These are phyloP conservation scores for Suillus sp. DNA, from an alignment of 768 basidiomycete genomes.

Conservation along the genomic window DNA sequence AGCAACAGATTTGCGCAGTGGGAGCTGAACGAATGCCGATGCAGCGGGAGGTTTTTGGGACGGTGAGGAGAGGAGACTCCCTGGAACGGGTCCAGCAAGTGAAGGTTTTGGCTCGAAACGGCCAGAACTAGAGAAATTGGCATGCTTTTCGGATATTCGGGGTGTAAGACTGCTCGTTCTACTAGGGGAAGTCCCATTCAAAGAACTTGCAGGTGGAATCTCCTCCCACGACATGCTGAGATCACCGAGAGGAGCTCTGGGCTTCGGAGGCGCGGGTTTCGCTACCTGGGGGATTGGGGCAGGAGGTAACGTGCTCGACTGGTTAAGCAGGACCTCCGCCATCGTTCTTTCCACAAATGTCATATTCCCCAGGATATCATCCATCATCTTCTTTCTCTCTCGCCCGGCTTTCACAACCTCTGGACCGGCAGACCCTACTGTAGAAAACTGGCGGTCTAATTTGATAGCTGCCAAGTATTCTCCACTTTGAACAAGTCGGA, in stretches of 20 bases:
- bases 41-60: not conserved
- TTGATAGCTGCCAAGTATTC: constrained; percentile 73
- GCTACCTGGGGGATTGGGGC: constrained; percentile 12
- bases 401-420: constrained; percentile 37
- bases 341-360: constrained; percentile 63
- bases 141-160: constrained; percentile 28
- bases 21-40: constrained; percentile 7
- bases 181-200: constrained; percentile 15
- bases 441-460: constrained; percentile 64
- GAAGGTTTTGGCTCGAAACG: constrained; percentile 10
- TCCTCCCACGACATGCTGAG: constrained; percentile 68
- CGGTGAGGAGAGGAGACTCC: constrained; percentile 2
- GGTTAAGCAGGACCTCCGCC: constrained; percentile 61
- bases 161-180: constrained; percentile 9
- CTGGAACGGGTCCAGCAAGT: constrained; percentile 8
- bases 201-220: constrained; percentile 24
- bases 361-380: constrained; percentile 65
- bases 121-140: constrained; percentile 12
- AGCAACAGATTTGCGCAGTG: constrained; percentile 9
- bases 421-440: constrained; percentile 39
- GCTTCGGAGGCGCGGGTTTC: constrained; percentile 23
- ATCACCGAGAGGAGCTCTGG: constrained; percentile 29
- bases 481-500: constrained; percentile 74
- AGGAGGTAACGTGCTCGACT: constrained; percentile 28
- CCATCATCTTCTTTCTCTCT: constrained; percentile 69